phyloP scores from a whole-genome alignment of 1,284 basidiomycete genomes.

The Thelephora terrestris region DNA sequence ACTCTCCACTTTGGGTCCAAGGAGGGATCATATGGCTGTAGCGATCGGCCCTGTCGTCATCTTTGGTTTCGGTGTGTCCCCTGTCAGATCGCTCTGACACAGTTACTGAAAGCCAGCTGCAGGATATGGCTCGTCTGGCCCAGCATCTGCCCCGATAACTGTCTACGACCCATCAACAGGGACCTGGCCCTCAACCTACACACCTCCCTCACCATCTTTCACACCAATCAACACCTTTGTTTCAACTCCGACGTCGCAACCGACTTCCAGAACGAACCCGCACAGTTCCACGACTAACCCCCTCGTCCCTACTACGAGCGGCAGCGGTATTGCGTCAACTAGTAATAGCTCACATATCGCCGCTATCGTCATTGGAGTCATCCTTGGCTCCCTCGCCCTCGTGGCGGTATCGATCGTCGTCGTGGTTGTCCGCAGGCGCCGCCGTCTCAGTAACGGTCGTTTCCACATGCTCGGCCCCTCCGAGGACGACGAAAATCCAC shows the following conservation, averaged over 20 bases:
- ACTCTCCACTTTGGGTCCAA: constrained; percentile 45
- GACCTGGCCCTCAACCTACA: constrained; percentile 31
- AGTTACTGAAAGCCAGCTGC: constrained; percentile 4
- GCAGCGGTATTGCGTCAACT: constrained; percentile 7
- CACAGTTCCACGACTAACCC: background rate
- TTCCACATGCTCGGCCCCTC: constrained; percentile 34
- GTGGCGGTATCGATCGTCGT: constrained; percentile 29
- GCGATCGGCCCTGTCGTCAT: constrained; percentile 51
- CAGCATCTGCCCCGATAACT: constrained; percentile 39
- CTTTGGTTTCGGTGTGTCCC: constrained; percentile 66
- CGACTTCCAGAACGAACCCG: constrained; percentile 1
- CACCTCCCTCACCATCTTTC: constrained; percentile 27
- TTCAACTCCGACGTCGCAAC: constrained; percentile 21
- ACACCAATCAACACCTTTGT: constrained; percentile 29
- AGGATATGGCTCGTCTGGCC: constrained; percentile 49
- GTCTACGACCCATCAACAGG: constrained; percentile 39
- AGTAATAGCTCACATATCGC: constrained; percentile 19
- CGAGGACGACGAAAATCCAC: constrained; percentile 27
- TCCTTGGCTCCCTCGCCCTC: constrained; percentile 44
- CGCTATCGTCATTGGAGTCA: constrained; percentile 46
- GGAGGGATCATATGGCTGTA: constrained; percentile 67
- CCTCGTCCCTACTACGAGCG: constrained; percentile 3
- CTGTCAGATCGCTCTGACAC: constrained; percentile 2
- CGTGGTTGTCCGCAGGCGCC: constrained; percentile 34
- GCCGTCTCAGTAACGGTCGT: constrained; percentile 19